A percentile compares a stretch with the other conserved stretches of the same genome.
Conservation (phyloP, 768 basidiomycete genomes). For the Boletus pseudo-olivaceus region DNA sequence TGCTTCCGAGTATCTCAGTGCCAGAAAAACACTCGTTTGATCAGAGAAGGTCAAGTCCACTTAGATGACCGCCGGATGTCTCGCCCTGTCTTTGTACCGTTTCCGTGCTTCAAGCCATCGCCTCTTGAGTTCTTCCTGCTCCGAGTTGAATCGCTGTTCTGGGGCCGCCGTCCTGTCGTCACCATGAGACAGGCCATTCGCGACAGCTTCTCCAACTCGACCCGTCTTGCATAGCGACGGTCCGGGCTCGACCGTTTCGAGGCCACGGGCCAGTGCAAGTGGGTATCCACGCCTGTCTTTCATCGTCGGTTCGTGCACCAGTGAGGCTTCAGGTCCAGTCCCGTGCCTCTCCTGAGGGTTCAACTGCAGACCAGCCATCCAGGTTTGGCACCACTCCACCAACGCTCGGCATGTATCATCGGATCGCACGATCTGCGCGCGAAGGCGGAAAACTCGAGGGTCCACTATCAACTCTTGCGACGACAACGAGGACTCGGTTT, state of each 20-base stretch:
- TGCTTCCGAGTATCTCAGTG: no score
- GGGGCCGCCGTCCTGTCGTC: background rate
- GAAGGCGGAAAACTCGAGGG: constrained; percentile 7
- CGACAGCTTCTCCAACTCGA: background rate
- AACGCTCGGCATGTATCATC: constrained; percentile 3
- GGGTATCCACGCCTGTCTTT: background rate
- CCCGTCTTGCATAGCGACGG: background rate
- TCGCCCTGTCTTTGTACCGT: background rate
- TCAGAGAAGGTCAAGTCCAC: background rate
- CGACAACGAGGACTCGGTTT: background rate
- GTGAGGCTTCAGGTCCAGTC: background rate
- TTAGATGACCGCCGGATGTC: background rate
- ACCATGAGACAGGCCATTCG: background rate
- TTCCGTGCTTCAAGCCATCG: constrained; percentile 7
- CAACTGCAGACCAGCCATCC: background rate
- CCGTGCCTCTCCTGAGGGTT: background rate
- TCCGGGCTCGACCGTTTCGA: background rate
- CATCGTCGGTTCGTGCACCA: background rate
- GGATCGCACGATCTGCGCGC: constrained; percentile 3
- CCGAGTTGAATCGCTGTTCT: background rate
- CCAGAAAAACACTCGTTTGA: background rate
- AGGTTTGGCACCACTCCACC: constrained; percentile 11
- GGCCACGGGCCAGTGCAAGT: background rate
- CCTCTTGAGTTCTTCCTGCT: constrained; percentile 8
- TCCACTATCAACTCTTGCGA: constrained; percentile 3